These are phyloP conservation scores for Macaranga tanarius DNA, from an alignment of 441 rosid genomes.

Conservation along the genomic window DNA sequence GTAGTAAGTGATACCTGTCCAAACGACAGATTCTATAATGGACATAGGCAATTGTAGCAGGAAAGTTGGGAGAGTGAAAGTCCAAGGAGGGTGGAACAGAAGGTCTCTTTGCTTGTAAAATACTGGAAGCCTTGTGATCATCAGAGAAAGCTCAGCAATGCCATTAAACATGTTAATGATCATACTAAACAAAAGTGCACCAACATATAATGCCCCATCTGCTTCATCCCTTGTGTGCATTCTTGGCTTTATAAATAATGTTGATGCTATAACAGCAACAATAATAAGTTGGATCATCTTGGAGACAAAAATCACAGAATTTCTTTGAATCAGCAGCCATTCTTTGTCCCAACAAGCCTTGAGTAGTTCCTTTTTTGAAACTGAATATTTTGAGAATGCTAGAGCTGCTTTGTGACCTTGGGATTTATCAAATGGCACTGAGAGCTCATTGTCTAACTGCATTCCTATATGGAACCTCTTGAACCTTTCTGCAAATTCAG, in stretches of 20 bases:
- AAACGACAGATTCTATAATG: slow-evolving; percentile 57
- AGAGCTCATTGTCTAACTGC: slow-evolving; percentile 51
- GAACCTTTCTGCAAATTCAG: slow-evolving; percentile 57
- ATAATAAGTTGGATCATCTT: slow-evolving; percentile 67
- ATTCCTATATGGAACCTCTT: slow-evolving; percentile 69
- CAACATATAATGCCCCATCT: slow-evolving; percentile 55
- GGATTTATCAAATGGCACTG: slow-evolving; percentile 55
- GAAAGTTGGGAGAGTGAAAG: slow-evolving; percentile 70
- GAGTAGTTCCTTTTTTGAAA: slow-evolving; percentile 56
- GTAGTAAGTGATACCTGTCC: slow-evolving; percentile 66
- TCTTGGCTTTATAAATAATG: slow-evolving; percentile 58
- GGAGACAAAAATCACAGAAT: slow-evolving; percentile 59
- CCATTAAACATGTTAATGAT: slow-evolving; percentile 81
- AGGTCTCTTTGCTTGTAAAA: slow-evolving; percentile 94
- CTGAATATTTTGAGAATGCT: slow-evolving; percentile 55
- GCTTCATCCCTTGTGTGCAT: slow-evolving; percentile 44
- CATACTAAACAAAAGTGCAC: slow-evolving; percentile 62
- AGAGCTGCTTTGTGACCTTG: slow-evolving; percentile 69
- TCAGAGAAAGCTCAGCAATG: slow-evolving; percentile 60
- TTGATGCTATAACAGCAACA: slow-evolving; percentile 57
- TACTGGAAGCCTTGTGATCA: slow-evolving; percentile 73
- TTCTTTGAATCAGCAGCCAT: slow-evolving; percentile 70
- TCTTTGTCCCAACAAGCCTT: slow-evolving; percentile 80
- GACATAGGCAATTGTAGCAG: slow-evolving; percentile 65
- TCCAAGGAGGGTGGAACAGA: slow-evolving; percentile 76